Percentiles rank a stretch among this genome's conserved stretches.
Evolutionary conservation across 306 rosid genomes (phyloP).

Genomic region (Dryas drummondii): DNA sequence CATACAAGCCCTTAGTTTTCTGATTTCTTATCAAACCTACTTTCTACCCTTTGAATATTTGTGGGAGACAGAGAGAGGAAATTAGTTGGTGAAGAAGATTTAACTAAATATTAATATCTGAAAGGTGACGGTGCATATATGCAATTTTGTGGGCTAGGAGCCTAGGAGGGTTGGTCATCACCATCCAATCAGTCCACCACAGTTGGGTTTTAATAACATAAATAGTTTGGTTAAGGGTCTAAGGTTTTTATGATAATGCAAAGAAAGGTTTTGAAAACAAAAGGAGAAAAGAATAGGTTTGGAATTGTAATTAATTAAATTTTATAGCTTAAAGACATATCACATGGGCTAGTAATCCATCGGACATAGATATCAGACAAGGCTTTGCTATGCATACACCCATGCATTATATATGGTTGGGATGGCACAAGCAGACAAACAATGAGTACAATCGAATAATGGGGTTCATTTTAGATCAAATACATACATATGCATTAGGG

Average conservation of each 20-base stretch:
- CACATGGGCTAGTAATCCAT: background rate
- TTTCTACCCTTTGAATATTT: background rate
- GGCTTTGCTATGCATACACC: background rate
- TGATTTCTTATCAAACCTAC: background rate
- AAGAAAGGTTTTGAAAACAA: too few relatives aligned
- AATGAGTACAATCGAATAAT: background rate
- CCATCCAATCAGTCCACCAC: too few relatives aligned
- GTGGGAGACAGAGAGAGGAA: background rate
- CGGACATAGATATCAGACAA: background rate
- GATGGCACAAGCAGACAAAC: constrained; percentile 1
- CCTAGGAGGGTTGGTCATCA: background rate
- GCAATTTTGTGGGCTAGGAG: background rate
- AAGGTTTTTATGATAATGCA: too few relatives aligned
- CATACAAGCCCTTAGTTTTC: background rate
- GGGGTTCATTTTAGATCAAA: constrained; percentile 1
- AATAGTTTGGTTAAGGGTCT: background rate
- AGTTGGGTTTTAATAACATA: background rate
- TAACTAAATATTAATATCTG: background rate
- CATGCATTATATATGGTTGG: background rate
- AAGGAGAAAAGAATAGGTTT: too few relatives aligned
- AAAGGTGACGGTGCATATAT: background rate
- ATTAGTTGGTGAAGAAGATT: background rate
- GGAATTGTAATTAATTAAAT: too few relatives aligned
- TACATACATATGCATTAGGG: background rate
- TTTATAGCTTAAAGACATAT: background rate